phyloP scores from a whole-genome alignment of 768 basidiomycete species.

The Psilocybe tampanensis region DNA sequence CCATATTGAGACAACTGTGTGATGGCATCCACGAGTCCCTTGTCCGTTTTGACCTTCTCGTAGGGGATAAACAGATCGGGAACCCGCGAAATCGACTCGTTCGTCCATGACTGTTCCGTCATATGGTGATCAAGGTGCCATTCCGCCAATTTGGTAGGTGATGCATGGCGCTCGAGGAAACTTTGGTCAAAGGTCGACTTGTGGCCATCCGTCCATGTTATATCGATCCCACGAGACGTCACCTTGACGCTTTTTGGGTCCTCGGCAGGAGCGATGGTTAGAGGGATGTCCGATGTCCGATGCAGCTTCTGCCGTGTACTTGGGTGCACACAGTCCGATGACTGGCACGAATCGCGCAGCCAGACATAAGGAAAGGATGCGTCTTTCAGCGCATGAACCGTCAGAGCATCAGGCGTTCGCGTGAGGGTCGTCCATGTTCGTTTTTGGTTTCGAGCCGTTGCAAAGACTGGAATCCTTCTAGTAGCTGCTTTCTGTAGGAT shows the following conservation, averaged over 20 bases:
- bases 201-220: constrained; percentile 63
- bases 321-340: constrained; percentile 72
- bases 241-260: constrained; percentile 39
- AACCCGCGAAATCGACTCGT: constrained; percentile 32
- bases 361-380: constrained; percentile 66
- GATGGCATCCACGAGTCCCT: constrained; percentile 59
- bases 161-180: constrained; percentile 55
- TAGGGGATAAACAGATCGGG: constrained; percentile 61
- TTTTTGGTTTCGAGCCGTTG: neutral
- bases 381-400: constrained; percentile 41
- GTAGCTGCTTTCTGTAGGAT: neutral
- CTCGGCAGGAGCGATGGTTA: constrained; percentile 45
- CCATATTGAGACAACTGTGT: constrained; percentile 74
- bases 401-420: constrained; percentile 27
- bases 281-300: constrained; percentile 64
- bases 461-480: neutral
- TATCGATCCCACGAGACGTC: constrained; percentile 44
- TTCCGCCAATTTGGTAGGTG: constrained; percentile 28
- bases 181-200: constrained; percentile 50
- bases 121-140: constrained; percentile 49
- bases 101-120: constrained; percentile 46
- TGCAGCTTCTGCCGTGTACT: constrained; percentile 79
- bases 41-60: constrained; percentile 42
- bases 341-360: constrained; percentile 86
- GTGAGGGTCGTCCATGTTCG: constrained; percentile 33